Percentiles rank a stretch among this genome's conserved stretches.
phyloP scores from a whole-genome alignment of 73 alveolate genomes.

The Halteria grandinella region DNA sequence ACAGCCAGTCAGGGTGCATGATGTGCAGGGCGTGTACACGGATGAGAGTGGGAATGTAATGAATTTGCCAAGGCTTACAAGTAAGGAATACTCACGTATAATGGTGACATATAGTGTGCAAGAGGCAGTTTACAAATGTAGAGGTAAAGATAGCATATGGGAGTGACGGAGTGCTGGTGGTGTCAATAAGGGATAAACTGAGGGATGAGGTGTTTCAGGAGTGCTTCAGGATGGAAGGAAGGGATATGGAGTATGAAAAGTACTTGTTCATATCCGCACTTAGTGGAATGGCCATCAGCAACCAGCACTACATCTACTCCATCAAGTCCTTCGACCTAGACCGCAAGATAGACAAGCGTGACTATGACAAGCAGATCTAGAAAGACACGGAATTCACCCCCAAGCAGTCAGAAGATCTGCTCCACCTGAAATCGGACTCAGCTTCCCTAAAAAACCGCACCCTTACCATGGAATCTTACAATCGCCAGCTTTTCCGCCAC shows the following conservation, averaged over 20 bases:
- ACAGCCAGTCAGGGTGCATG: slow-evolving; percentile 22
- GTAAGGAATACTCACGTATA: neutral
- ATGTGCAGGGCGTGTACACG: slow-evolving; percentile 2
- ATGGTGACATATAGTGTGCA: slow-evolving; percentile 15
- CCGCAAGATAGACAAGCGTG: neutral
- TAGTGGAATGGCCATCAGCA: slow-evolving; percentile 34
- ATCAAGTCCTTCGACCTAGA: slow-evolving; percentile 10
- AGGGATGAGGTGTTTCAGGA: slow-evolving; percentile 7
- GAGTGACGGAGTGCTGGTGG: slow-evolving; percentile 24
- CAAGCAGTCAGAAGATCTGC: neutral
- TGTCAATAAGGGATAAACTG: neutral
- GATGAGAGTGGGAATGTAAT: slow-evolving; percentile 9
- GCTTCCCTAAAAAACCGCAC: neutral
- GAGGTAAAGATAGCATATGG: neutral
- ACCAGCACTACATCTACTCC: slow-evolving; percentile 13
- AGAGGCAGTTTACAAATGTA: neutral
- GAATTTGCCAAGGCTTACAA: neutral
- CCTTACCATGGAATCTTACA: slow-evolving; percentile 22
- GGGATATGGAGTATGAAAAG: slow-evolving; percentile 10
- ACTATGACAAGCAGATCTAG: neutral
- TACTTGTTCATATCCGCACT: slow-evolving; percentile 28
- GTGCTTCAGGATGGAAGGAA: slow-evolving; percentile 44
- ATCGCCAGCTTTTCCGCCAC: slow-evolving; percentile 11
- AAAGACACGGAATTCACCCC: neutral
- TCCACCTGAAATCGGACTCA: neutral